These are phyloP conservation scores for Zymoseptoria brevis DNA, from an alignment of 2,329 filamentous ascomycete species.

Conservation along the genomic window DNA sequence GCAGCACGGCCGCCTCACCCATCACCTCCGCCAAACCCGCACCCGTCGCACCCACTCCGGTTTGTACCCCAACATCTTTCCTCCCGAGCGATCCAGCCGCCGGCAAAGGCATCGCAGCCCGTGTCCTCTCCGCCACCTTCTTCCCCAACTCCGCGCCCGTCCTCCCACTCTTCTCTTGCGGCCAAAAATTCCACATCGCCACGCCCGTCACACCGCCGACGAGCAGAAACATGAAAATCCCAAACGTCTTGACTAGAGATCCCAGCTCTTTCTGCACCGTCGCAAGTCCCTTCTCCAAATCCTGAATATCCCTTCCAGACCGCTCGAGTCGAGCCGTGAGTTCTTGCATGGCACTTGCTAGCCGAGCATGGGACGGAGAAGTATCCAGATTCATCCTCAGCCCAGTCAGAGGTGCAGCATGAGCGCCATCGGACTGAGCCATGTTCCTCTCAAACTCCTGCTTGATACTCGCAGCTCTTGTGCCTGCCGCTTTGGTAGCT, in stretches of 20 bases:
- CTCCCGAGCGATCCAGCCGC: not conserved
- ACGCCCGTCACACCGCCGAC: constrained; percentile 18
- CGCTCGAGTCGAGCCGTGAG: not conserved
- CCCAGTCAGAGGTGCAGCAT: no score
- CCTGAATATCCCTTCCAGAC: not conserved
- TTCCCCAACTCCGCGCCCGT: constrained; percentile 18
- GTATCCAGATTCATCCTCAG: not conserved
- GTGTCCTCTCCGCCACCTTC: constrained; percentile 17
- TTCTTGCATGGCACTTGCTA: not conserved
- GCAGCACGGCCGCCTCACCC: not conserved
- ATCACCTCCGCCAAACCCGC: not conserved
- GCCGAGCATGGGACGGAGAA: not conserved
- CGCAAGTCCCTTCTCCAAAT: not conserved
- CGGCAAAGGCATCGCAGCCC: constrained; percentile 11
- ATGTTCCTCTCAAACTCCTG: not conserved
- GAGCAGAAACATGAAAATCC: not conserved
- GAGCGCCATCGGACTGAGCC: no score
- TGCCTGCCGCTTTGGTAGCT: not conserved
- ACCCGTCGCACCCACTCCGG: not conserved
- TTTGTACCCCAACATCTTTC: not conserved
- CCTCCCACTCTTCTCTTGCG: constrained; percentile 4
- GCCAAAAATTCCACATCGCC: constrained; percentile 23
- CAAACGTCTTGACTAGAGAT: not conserved
- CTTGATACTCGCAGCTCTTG: not conserved
- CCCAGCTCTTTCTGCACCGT: not conserved